phyloP scores from a whole-genome alignment of 2,329 filamentous ascomycete species.

The Cercospora zeae-maydis region DNA sequence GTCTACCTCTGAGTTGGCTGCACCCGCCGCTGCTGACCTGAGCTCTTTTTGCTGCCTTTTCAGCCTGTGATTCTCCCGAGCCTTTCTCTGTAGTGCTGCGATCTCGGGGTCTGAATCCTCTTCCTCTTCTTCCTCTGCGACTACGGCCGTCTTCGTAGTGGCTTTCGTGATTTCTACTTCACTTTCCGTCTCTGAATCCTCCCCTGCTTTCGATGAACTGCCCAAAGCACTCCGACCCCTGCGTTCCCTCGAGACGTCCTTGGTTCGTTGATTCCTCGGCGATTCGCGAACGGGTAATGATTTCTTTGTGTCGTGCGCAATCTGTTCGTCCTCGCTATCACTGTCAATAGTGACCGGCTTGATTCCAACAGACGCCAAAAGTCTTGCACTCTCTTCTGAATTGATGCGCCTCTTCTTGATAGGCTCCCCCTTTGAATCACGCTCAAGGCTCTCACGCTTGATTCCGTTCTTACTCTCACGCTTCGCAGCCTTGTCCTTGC shows the following conservation, averaged over 20 bases:
- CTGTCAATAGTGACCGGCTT: conserved; percentile 12
- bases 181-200: conserved; percentile 21
- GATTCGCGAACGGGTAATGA: conserved; percentile 14
- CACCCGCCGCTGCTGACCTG: conserved; percentile 13
- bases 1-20: conserved; percentile 9
- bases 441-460: conserved; percentile 30
- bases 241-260: conserved; percentile 5
- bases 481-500: conserved; percentile 33
- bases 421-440: conserved; percentile 11
- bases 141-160: neutral
- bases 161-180: conserved; percentile 14
- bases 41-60: conserved; percentile 13
- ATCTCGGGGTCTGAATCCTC: conserved; percentile 43
- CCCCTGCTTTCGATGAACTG: neutral
- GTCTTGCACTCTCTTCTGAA: conserved; percentile 25
- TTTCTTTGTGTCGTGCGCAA: conserved; percentile 4
- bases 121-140: conserved; percentile 25
- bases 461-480: conserved; percentile 27
- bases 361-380: conserved; percentile 23
- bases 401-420: conserved; percentile 33
- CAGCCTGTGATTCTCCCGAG: conserved; percentile 36
- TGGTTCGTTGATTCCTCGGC: conserved; percentile 19
- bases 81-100: conserved; percentile 41
- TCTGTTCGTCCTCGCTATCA: conserved; percentile 18
- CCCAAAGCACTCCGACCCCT: conserved; percentile 7